Conservation (phyloP, 257 asterid species). For the Linderniella brevidens region DNA sequence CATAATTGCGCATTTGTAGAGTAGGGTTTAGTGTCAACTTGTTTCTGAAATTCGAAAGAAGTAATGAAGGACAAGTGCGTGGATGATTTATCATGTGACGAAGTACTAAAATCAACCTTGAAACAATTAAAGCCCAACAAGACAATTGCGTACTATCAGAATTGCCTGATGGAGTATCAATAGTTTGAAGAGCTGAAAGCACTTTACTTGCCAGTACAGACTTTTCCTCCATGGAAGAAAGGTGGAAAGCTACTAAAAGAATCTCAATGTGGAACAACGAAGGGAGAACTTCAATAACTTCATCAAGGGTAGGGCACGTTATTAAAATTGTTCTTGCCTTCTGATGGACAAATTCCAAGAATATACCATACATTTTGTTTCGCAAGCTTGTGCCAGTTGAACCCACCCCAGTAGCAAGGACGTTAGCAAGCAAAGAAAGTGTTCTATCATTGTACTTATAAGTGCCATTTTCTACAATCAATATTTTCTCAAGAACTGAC, state of each 20-base stretch:
- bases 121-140: conserved; percentile 74
- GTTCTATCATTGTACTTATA: conserved; percentile 54
- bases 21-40: conserved; percentile 56
- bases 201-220: conserved; percentile 32
- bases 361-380: conserved; percentile 38
- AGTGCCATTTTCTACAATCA: conserved; percentile 49
- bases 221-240: conserved; percentile 68
- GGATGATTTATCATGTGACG: conserved; percentile 79
- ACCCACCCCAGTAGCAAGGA: conserved; percentile 52
- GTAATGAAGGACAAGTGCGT: conserved; percentile 56
- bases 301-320: conserved; percentile 37
- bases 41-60: conserved; percentile 57
- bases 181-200: conserved; percentile 34
- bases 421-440: conserved; percentile 80
- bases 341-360: conserved; percentile 29
- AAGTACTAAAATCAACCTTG: conserved; percentile 71
- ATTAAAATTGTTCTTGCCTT: conserved; percentile 45
- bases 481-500: conserved; percentile 46
- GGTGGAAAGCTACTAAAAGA: conserved; percentile 62
- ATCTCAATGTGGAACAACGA: conserved; percentile 78
- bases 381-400: conserved; percentile 57
- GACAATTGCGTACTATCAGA: conserved; percentile 43
- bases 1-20: conserved; percentile 18
- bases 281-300: conserved; percentile 57
- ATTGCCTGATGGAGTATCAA: conserved; percentile 31